These are phyloP conservation scores for Pseudogymnoascus sp. DNA, from an alignment of 2,329 filamentous ascomycete genomes.

Conservation along the genomic window DNA sequence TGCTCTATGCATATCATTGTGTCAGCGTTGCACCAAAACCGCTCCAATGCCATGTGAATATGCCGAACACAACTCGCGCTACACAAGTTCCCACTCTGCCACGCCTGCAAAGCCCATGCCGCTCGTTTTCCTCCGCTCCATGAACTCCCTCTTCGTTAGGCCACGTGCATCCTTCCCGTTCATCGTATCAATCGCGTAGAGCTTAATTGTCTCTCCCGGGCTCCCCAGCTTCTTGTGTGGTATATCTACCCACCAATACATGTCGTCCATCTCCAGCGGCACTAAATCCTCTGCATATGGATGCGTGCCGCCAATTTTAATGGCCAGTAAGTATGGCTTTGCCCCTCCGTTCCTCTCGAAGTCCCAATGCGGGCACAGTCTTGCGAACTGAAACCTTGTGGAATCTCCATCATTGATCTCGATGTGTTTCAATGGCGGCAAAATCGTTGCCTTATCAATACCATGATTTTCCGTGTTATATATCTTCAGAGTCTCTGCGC, in stretches of 20 bases:
- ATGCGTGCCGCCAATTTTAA: slow-evolving; percentile 58
- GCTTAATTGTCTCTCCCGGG: slow-evolving; percentile 58
- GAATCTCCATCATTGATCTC: slow-evolving; percentile 42
- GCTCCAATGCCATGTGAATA: slow-evolving; percentile 1
- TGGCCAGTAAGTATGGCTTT: slow-evolving; percentile 58
- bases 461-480: slow-evolving; percentile 43
- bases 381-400: slow-evolving; percentile 72
- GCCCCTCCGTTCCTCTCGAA: slow-evolving; percentile 59
- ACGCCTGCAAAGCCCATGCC: slow-evolving; percentile 26
- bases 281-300: slow-evolving; percentile 52
- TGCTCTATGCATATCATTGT: slow-evolving; percentile 4
- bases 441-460: slow-evolving; percentile 49
- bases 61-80: neutral
- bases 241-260: slow-evolving; percentile 76
- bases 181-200: slow-evolving; percentile 50
- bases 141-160: slow-evolving; percentile 22
- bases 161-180: slow-evolving; percentile 31
- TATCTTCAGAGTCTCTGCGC: slow-evolving; percentile 39
- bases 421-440: slow-evolving; percentile 53
- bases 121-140: slow-evolving; percentile 24
- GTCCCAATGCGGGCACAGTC: slow-evolving; percentile 76
- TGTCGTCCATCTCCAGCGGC: slow-evolving; percentile 68
- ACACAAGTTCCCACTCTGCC: slow-evolving; percentile 26
- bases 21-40: neutral
- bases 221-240: slow-evolving; percentile 55